phyloP scores from a whole-genome alignment of 2,329 filamentous ascomycete species.

The Diaporthe vaccinii region DNA sequence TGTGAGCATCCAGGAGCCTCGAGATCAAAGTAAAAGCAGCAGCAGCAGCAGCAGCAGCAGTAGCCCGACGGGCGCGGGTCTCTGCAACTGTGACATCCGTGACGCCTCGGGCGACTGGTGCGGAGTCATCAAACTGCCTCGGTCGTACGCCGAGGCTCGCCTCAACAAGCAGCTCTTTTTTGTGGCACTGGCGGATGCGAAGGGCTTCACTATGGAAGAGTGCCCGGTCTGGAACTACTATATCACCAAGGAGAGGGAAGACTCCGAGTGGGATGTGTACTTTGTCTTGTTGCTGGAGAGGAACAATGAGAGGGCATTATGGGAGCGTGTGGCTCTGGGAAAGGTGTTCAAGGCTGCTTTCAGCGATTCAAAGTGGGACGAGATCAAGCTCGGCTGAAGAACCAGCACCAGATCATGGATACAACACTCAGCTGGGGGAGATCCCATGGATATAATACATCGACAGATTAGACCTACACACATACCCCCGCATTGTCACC shows the following conservation, averaged over 20 bases:
- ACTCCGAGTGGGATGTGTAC: conserved; percentile 52
- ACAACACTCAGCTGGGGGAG: no score
- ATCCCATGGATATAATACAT: no score
- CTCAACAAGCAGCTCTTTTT: conserved; percentile 43
- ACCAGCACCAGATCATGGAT: no score
- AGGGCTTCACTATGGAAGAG: conserved; percentile 49
- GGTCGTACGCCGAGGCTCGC: no score
- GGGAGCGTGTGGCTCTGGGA: conserved; percentile 49
- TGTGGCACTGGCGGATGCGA: conserved; percentile 52
- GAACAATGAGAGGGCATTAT: conserved; percentile 43
- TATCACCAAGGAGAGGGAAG: conserved; percentile 49
- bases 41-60: no score
- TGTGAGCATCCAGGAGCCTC: not conserved
- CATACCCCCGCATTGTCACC: no score
- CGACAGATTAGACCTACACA: no score
- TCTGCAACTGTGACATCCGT: conserved; percentile 45
- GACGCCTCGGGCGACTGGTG: conserved; percentile 51
- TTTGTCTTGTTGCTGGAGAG: conserved; percentile 50
- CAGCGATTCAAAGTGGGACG: not conserved
- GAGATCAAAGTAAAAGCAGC: no score
- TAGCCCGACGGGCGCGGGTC: not conserved
- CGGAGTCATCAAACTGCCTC: conserved; percentile 37
- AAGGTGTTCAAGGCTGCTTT: conserved; percentile 52
- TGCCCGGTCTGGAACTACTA: conserved; percentile 52
- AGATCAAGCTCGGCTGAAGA: not conserved